phyloP scores from a whole-genome alignment of 148 eudicot genomes.

The Rhododendron henanense region DNA sequence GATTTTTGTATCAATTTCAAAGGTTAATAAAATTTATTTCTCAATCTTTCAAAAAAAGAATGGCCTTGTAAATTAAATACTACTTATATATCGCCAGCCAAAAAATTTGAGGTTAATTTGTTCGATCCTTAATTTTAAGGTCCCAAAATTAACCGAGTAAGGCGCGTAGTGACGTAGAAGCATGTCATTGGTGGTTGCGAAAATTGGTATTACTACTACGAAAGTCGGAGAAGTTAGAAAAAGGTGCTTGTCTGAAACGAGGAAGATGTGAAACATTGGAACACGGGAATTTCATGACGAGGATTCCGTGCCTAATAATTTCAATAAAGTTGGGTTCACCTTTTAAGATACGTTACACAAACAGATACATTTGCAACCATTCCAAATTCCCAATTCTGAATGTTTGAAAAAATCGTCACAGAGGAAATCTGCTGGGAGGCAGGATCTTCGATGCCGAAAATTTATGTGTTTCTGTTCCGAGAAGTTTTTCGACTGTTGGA shows the following conservation, averaged over 20 bases:
- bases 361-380: not conserved
- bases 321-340: not conserved
- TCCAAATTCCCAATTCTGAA: not conserved
- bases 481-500: no score
- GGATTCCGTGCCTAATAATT: not conserved
- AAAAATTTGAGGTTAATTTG: no score
- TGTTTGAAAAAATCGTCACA: not conserved
- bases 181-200: no score
- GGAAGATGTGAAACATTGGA: not conserved
- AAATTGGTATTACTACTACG: no score
- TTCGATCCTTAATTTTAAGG: not conserved
- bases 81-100: no score
- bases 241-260: not conserved
- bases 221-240: no score
- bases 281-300: not conserved
- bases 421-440: not conserved
- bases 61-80: no score
- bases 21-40: no score
- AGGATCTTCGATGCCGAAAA: no score
- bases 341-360: not conserved
- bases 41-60: no score
- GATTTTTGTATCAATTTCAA: no score
- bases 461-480: fast-evolving
- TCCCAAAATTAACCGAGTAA: not conserved
- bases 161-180: not conserved